Conservation (phyloP, 1,284 basidiomycete species). For the Cutaneotrichosporon cutaneum region DNA sequence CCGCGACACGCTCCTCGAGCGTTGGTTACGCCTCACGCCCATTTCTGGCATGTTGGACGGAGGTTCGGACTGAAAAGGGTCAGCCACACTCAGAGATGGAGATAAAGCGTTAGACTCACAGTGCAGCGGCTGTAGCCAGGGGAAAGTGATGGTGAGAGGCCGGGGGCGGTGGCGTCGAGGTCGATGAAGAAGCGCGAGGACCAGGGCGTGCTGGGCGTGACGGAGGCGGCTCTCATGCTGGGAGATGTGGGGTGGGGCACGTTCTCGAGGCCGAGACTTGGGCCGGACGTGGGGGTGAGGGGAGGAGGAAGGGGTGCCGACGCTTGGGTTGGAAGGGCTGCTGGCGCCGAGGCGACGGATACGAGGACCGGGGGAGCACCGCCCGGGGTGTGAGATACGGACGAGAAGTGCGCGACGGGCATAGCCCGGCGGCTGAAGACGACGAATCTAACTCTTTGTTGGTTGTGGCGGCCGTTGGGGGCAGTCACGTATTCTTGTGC, state of each 20-base stretch:
- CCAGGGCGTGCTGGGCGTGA: constrained; percentile 9
- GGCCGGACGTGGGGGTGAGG: not conserved
- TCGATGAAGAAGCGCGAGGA: constrained; percentile 19
- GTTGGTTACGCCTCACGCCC: constrained; percentile 5
- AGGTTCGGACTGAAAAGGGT: constrained; percentile 20
- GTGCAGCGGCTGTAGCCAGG: constrained; percentile 16
- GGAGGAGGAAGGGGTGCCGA: not conserved
- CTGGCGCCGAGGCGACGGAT: not conserved
- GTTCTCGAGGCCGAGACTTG: not conserved
- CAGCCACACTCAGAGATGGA: not conserved
- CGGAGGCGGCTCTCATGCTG: not conserved
- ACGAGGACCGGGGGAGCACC: not conserved
- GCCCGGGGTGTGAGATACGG: not conserved
- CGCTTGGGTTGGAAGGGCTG: not conserved
- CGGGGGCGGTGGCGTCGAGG: constrained; percentile 12
- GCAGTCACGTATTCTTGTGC: not conserved
- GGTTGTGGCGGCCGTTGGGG: not conserved
- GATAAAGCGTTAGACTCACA: not conserved
- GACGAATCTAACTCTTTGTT: not conserved
- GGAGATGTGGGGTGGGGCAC: not conserved
- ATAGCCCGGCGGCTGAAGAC: not conserved
- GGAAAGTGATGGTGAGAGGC: constrained; percentile 9
- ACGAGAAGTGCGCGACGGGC: constrained; percentile 4
- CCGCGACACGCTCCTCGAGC: constrained; percentile 20
- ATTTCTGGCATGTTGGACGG: constrained; percentile 15